Conservation (phyloP, 2,329 filamentous ascomycete genomes). For the Fusarium napiforme region DNA sequence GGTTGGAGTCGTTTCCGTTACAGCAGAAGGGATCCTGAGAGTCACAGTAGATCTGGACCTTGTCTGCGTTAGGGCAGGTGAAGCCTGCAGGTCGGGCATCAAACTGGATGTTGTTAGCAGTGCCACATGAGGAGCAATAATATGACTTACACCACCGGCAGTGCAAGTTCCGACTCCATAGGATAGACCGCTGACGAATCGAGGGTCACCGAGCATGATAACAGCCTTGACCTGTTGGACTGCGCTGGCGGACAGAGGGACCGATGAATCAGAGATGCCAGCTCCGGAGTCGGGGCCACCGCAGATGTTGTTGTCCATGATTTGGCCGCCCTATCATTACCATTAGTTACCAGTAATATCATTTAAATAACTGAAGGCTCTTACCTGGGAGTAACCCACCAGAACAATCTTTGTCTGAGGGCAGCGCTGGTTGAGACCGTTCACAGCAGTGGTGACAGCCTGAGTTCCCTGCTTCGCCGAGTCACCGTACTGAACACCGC, state of each 20-base stretch:
- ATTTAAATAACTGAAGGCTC: fast-evolving
- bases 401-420: conserved; percentile 68
- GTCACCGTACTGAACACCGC: conserved; percentile 67
- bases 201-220: conserved; percentile 73
- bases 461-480: conserved; percentile 67
- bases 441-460: conserved; percentile 70
- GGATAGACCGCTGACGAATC: conserved; percentile 63
- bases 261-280: conserved; percentile 56
- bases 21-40: conserved; percentile 73
- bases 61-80: conserved; percentile 61
- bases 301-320: conserved; percentile 72
- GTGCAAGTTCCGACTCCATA: conserved; percentile 71
- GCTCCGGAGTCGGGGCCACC: conserved; percentile 64
- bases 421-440: conserved; percentile 65
- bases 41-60: conserved; percentile 74
- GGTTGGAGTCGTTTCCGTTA: conserved; percentile 68
- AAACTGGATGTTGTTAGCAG: conserved; percentile 57
- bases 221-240: conserved; percentile 69
- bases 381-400: conserved; percentile 69
- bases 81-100: conserved; percentile 68
- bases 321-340: conserved; percentile 64
- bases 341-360: fast-evolving
- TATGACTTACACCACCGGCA: conserved; percentile 63
- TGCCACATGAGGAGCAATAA: fast-evolving
- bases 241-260: conserved; percentile 58